Conservation (phyloP, 176 grass and related monocot genomes). For the Bromus sterilis region DNA sequence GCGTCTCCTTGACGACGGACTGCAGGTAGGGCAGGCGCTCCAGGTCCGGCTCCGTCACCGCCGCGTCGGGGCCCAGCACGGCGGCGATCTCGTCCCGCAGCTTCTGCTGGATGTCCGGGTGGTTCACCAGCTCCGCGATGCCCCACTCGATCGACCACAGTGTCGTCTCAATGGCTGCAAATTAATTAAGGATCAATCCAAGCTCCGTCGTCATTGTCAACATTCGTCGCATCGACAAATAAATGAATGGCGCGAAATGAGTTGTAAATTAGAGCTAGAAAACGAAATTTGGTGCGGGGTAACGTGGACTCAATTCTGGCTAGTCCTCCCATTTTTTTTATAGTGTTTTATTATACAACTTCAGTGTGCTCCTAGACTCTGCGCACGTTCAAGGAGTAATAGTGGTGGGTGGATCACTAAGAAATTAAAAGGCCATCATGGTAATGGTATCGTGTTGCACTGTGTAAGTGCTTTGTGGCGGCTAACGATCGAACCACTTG, state of each 20-base stretch:
- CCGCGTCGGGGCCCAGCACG: slow-evolving; percentile 40
- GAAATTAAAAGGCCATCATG: too few relatives aligned
- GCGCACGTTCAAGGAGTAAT: not conserved
- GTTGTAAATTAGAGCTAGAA: not conserved
- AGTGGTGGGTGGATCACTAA: not conserved
- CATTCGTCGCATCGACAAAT: not conserved
- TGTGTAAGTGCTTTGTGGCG: not conserved
- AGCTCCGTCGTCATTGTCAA: not conserved
- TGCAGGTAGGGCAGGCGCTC: slow-evolving; percentile 84
- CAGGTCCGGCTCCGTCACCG: slow-evolving; percentile 84
- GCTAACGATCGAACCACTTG: not conserved
- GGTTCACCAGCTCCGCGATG: slow-evolving; percentile 91
- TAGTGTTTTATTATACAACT: not conserved
- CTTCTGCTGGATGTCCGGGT: slow-evolving; percentile 67
- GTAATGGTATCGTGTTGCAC: too few relatives aligned
- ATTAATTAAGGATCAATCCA: not conserved
- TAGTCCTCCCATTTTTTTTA: too few relatives aligned
- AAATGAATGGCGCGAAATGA: not conserved
- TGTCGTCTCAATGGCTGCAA: slow-evolving; percentile 92
- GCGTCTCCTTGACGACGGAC: slow-evolving; percentile 88
- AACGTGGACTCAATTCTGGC: not conserved
- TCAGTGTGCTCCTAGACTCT: not conserved
- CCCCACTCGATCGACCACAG: slow-evolving; percentile 99
- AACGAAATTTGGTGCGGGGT: not conserved
- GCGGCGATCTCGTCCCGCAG: slow-evolving; percentile 41